Evolutionary conservation across 2,329 filamentous ascomycete genomes (phyloP), one percentile per base, ranked within the genome.

Genomic region (Trichoderma pleuroti): DNA sequence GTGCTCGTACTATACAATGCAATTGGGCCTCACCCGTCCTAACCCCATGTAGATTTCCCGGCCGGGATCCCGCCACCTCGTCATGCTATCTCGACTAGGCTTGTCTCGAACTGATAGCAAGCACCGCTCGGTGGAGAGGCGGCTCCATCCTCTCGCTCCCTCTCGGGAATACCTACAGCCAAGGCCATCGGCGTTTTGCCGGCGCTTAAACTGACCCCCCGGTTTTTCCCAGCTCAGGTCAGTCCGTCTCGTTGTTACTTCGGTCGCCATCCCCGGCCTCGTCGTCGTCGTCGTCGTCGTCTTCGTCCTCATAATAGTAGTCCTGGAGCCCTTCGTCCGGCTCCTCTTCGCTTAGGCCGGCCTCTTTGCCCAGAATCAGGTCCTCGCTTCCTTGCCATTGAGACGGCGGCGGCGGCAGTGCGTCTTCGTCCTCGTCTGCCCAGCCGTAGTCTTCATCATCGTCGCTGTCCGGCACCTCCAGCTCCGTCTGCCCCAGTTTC

Each of bases 381-480:
- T 91, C 89, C 75, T 91, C 88, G 74, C 88, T 91, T 24, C 88
- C 89, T 79, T 91, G 88, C 87, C 88, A 90, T 77, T 91, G 88
- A 10, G 88, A 87, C n/a, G 88, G 88, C 79, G 86, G 86, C 4
- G 81, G 82, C 12, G 88, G 88, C 75, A 90, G 81, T 64, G 86
- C 84, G 69, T 87, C 86, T 70, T 91, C 90, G 74, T 91, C 89
- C 57, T 88, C 87, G 66, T 91, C 87, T 49, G 86, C 86, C 91
- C 91, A 93, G 16, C 90, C 91, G 76, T 92, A 93, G 75, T 92
- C 88, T 73, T 93, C 91, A 71, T 91, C 89, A 34, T 86, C 87
- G 56, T 90, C 88, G 73, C 87, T 91, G 72, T 90, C 88, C 2
- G 87, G 84, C 59, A 90, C 83, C 74, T 90, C 88, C 62, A 88